These are phyloP conservation scores for Tylopilus felleus DNA, from an alignment of 768 basidiomycete genomes.

Conservation along the genomic window DNA sequence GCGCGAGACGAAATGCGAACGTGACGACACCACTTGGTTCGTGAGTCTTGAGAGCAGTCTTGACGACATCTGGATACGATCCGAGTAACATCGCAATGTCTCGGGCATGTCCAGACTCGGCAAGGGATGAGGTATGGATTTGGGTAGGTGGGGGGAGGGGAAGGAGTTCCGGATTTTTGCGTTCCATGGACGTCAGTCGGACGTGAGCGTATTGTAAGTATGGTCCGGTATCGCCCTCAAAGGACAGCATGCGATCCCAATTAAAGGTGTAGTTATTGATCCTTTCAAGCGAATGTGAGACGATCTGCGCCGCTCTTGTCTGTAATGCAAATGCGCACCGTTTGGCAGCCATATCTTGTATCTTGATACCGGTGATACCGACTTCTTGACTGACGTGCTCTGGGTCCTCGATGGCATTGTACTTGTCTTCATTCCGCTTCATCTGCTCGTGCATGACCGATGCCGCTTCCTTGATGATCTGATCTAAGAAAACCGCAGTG, in stretches of 20 bases:
- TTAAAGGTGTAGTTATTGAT: constrained; percentile 97
- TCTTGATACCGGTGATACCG: constrained; percentile 94
- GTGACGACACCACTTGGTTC: constrained; percentile 93
- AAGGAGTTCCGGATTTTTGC: constrained; percentile 85
- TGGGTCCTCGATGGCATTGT: constrained; percentile 83
- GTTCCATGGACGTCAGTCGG: constrained; percentile 83
- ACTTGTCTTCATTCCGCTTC: constrained; percentile 92
- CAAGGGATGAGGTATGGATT: constrained; percentile 66
- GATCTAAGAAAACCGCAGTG: constrained; percentile 91
- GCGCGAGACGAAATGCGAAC: constrained; percentile 81
- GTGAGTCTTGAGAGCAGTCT: constrained; percentile 75
- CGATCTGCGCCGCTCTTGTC: too few relatives aligned
- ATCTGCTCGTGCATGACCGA: constrained; percentile 96
- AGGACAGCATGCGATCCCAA: constrained; percentile 91
- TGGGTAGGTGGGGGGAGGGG: constrained; percentile 68
- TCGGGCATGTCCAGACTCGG: constrained; percentile 66
- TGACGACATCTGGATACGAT: constrained; percentile 88
- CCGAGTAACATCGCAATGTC: constrained; percentile 87
- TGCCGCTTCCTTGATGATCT: constrained; percentile 87
- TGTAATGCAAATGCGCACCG: constrained; percentile 46
- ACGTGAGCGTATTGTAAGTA: constrained; percentile 98
- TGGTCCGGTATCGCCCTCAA: constrained; percentile 93
- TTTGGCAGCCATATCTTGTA: constrained; percentile 96
- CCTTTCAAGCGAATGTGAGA: constrained; percentile 37
- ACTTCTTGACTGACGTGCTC: constrained; percentile 75